Evolutionary conservation across 371 early-diverging fungal genomes (phyloP), one percentile per base, ranked within the genome.

Genomic region (Syncephalastrum sp.): DNA sequence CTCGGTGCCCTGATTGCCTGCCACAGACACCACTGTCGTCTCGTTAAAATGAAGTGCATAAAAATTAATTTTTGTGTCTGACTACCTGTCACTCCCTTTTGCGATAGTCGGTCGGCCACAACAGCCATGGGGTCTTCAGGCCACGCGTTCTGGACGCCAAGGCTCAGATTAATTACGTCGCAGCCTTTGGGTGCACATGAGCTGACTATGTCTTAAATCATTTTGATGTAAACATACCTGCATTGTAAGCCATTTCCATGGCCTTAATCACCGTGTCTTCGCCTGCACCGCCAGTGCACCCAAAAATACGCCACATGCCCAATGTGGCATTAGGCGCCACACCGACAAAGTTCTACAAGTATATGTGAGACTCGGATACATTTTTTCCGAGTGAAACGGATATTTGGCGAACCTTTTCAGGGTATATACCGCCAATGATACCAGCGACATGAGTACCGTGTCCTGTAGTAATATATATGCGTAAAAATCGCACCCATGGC

Each of bases 391-490:
- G 38, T 33, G 6, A 8, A 6, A 33, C 2, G 38, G 10, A 14
- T 16, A 27, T 16, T 15, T 16, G 5, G 21, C 24, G 33, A 8
- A 67, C 74, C 57, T 63, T 64, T 45, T 48, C 54, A 16, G 59
- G 57, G 27, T 77, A 76, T 24, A 76, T 54, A 16, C 77, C 87
- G 16, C 70, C 83, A 47, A 86, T 70, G 23, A 87, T 87, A 5
- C 87, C 87, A 10, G 80, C 57, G 15, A 84, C 83, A 49, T 84
- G 85, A 4, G 85, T 85, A 17, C 86, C 84, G 54, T 73, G 67
- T 10, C 67, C 69, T 64, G 73, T 5, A 38, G 5, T 38, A 5
- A 33, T 12, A 10, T 33, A 12, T 33, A 0, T 33, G 38, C 12
- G 6, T 33, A 6, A 10, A 8, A 2, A 12, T 33, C 21, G 10